These are phyloP conservation scores for Keqinozyma sinolaborantium DNA, from an alignment of 1,139 yeast species.

Conservation along the genomic window DNA sequence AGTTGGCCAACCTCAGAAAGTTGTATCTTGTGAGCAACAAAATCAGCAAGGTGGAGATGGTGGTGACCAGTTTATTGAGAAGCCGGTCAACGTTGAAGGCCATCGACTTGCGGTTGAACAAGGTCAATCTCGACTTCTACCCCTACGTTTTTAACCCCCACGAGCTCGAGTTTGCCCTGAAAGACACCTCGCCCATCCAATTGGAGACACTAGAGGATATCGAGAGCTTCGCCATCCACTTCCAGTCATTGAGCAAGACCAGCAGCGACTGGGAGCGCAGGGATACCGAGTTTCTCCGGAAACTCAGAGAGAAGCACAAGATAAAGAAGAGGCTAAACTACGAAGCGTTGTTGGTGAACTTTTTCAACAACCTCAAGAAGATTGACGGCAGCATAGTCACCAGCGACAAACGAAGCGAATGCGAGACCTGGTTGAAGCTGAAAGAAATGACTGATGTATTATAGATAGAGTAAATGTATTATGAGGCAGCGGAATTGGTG, in stretches of 20 bases:
- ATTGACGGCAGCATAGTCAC: slow-evolving; percentile 38
- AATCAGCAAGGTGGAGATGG: slow-evolving; percentile 26
- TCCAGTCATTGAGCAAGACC: slow-evolving; percentile 31
- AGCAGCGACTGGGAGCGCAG: slow-evolving; percentile 37
- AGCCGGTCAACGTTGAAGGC: slow-evolving; percentile 30
- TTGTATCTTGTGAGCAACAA: slow-evolving; percentile 47
- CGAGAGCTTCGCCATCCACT: slow-evolving; percentile 40
- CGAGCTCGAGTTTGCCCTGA: slow-evolving; percentile 26
- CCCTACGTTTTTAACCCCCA: slow-evolving; percentile 52
- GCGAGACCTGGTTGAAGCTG: slow-evolving; percentile 12
- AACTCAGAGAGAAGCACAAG: slow-evolving; percentile 19
- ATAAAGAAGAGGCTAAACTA: slow-evolving; percentile 32
- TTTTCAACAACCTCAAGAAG: slow-evolving; percentile 29
- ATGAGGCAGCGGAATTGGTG: background rate
- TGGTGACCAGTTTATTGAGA: slow-evolving; percentile 30
- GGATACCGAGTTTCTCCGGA: slow-evolving; percentile 24
- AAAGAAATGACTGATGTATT: slow-evolving; percentile 1
- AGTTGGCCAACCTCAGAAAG: slow-evolving; percentile 31
- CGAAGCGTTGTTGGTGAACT: slow-evolving; percentile 35
- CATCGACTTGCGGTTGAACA: slow-evolving; percentile 51
- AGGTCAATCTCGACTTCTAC: slow-evolving; percentile 44
- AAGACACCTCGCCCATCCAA: slow-evolving; percentile 27
- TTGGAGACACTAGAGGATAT: slow-evolving; percentile 44
- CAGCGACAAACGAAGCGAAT: slow-evolving; percentile 17
- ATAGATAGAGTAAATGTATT: background rate